Evolutionary conservation across 257 asterid genomes (phyloP), one percentile per base, ranked within the genome.

Genomic region (Agastache rugosa): DNA sequence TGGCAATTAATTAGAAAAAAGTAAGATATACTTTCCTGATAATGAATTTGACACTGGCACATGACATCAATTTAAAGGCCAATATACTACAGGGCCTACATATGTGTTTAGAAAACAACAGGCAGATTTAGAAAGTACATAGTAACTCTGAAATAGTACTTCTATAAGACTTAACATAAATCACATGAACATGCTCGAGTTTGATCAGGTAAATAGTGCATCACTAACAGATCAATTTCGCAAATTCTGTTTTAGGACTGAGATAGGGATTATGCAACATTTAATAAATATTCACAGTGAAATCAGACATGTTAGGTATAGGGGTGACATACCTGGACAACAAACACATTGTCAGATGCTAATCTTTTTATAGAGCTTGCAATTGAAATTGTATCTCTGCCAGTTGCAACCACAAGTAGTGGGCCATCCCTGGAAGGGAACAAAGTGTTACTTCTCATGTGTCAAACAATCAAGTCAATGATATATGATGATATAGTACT

Each of bases 401-500:
- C 99, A 68, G 94, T 90, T 85, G 97, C 99, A 84, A 92, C 92
- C 83, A 95, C 96, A 64, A 95, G 93, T 63, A 95, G 83, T 53
- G 99, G 99, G 37, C 99, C 99, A 82, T 92, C 97, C 96, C 99
- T 95, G 89, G 25, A 79, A 80, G 75, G 29, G 51, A 41, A n/a
- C 11, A 75, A 69, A 69, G 56, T 19, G 70, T 66, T 31, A 74
- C 75, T 60, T 58, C 63, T 67, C 65, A 63, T 48, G 56, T 17
- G 59, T 74, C 75, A 56, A 71, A 58, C 47, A 54, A 72, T 45
- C 25, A 73, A 79, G 75, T 44, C 70, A 63, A 8, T 62, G 34
- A 45, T 11, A 75, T 3, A 73, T 8, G 4, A 63, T 37, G 35
- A 12, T 16, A 51, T 58, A 60, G 44, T 77, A 2, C 67, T 31